These are phyloP conservation scores for Neurospora sp. DNA, from an alignment of 495 filamentous ascomycete species.

Conservation along the genomic window DNA sequence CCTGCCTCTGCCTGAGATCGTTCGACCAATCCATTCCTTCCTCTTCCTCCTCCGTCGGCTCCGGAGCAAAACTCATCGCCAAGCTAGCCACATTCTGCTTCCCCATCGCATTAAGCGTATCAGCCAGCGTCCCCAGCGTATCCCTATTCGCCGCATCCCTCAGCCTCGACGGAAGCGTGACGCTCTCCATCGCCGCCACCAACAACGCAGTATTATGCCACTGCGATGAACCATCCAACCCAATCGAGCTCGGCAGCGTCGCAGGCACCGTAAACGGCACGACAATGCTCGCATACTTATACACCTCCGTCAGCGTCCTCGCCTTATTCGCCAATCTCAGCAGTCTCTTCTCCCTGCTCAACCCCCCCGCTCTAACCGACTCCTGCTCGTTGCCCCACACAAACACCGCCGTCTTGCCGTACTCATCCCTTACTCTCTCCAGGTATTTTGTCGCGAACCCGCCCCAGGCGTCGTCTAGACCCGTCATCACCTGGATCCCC, in stretches of 20 bases:
- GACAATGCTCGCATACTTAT: slow-evolving; percentile 64
- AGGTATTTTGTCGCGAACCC: slow-evolving; percentile 75
- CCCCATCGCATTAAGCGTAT: slow-evolving; percentile 63
- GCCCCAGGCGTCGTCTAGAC: slow-evolving; percentile 86
- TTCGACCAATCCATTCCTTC: not conserved
- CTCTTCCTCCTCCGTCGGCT: slow-evolving; percentile 8
- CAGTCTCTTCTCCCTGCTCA: slow-evolving; percentile 32
- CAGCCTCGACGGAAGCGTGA: slow-evolving; percentile 67
- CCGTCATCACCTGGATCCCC: slow-evolving; percentile 70
- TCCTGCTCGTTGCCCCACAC: slow-evolving; percentile 46
- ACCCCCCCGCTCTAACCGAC: not conserved
- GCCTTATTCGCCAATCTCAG: slow-evolving; percentile 57
- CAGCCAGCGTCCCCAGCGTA: slow-evolving; percentile 54
- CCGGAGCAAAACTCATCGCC: slow-evolving; percentile 38
- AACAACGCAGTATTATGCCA: slow-evolving; percentile 82
- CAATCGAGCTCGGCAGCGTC: too few relatives aligned
- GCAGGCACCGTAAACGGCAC: slow-evolving; percentile 59
- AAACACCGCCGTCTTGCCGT: slow-evolving; percentile 76
- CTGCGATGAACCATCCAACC: too few relatives aligned
- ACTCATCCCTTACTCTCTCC: slow-evolving; percentile 78
- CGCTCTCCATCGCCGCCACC: slow-evolving; percentile 67
- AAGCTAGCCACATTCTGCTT: slow-evolving; percentile 73
- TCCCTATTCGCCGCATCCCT: slow-evolving; percentile 40
- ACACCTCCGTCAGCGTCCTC: slow-evolving; percentile 53
- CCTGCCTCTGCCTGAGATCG: not conserved